Percentiles rank a stretch among this genome's conserved stretches.
These are phyloP conservation scores for Penicillium manginii DNA, from an alignment of 495 filamentous ascomycete species.

Conservation along the genomic window DNA sequence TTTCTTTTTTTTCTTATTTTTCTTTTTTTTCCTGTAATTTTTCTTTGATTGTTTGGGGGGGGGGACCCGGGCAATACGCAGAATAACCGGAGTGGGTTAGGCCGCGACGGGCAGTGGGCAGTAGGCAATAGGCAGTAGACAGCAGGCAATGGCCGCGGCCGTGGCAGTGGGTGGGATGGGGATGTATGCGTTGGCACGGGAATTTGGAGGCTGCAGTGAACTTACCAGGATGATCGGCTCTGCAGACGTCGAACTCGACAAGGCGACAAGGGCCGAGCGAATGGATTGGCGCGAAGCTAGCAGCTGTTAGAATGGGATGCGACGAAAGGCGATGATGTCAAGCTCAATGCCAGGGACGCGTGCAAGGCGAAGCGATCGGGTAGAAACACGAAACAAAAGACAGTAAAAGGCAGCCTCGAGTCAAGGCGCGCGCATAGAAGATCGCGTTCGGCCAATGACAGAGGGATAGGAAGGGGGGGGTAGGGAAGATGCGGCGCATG, in stretches of 20 bases:
- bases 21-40: background rate
- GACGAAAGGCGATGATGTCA: slow-evolving; percentile 25
- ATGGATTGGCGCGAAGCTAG: slow-evolving; percentile 21
- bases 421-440: slow-evolving; percentile 14
- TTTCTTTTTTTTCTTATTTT: background rate
- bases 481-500: slow-evolving; percentile 24
- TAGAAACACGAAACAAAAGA: slow-evolving; percentile 19
- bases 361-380: slow-evolving; percentile 25
- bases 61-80: no score
- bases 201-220: slow-evolving; percentile 39
- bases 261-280: slow-evolving; percentile 25
- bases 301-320: slow-evolving; percentile 11
- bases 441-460: background rate
- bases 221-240: slow-evolving; percentile 50
- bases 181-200: slow-evolving; percentile 56
- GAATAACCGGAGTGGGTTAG: slow-evolving; percentile 35
- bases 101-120: slow-evolving; percentile 32
- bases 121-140: no score
- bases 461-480: slow-evolving; percentile 12
- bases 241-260: slow-evolving; percentile 28
- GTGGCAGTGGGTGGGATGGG: slow-evolving; percentile 20
- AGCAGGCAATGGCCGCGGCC: no score
- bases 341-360: slow-evolving; percentile 30
- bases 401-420: slow-evolving; percentile 2
- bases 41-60: no score